Evolutionary conservation across 345 rosid species (phyloP), one percentile per base, ranked within the genome.

Genomic region (Linum tenue): DNA sequence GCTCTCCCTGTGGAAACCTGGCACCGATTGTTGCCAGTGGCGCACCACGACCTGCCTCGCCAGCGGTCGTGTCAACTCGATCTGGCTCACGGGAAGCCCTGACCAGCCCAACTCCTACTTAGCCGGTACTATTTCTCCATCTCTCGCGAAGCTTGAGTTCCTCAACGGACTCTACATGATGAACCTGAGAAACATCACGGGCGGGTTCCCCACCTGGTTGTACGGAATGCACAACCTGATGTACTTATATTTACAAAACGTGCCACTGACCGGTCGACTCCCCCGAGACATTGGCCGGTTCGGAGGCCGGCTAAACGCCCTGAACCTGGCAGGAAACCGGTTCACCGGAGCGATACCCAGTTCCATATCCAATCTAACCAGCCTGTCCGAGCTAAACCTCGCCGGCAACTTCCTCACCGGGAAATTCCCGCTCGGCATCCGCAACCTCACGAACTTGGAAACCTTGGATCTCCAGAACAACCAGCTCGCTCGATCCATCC

Each of bases 11-110:
- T 86, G 97, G 95, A 87, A 84, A 65, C 63, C 80, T 56, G 92
- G 89, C 22, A 82, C 95, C 14, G 80, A 82, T 31, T 90, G 97
- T 67, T 86, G 92, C 73, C 14, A 64, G 0, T 88, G 95, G 95
- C 5, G 31, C 11, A 89, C 87, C 36, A 56, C 88, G 3, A 70
- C 71, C 31, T 88, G 97, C 75, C 67, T 48, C 8, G 55, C 31
- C 55, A 48, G 36, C 36, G 63, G 67, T 55, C 85, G 92, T 37
- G 92, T 88, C 77, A 78, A 73, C 9, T 69, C 75, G 7, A 0
- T 90, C 7, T 35, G n/a, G 15, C 73, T 88, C 6, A 0, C 0
- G 1, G 91, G 83, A 6, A 75, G 72, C 17, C 60, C 60, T 1
- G 85, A 70, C 48, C 67, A 73, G 31, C 70, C 85, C 48, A 70